These are phyloP conservation scores for Nitzschia sp. DNA, from an alignment of 108 stramenopile genomes.

Conservation along the genomic window DNA sequence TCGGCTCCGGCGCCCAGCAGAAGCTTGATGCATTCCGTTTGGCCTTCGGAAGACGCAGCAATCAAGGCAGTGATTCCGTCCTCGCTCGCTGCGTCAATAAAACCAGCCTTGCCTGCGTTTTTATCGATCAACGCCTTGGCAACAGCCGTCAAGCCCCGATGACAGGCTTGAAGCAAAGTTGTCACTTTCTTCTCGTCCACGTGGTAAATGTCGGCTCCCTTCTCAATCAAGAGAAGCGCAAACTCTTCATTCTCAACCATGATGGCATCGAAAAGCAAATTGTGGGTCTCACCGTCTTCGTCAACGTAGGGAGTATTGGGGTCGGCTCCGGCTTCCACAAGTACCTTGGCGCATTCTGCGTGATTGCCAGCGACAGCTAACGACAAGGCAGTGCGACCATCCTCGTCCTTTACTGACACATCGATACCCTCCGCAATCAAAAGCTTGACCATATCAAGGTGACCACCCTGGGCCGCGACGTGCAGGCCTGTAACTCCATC, in stretches of 20 bases:
- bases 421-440: slow-evolving; percentile 90
- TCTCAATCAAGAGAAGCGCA: slow-evolving; percentile 81
- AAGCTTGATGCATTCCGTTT: slow-evolving; percentile 75
- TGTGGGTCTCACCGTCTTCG: slow-evolving; percentile 90
- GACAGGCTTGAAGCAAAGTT: slow-evolving; percentile 90
- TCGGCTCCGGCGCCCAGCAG: slow-evolving; percentile 71
- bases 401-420: slow-evolving; percentile 71
- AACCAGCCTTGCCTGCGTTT: slow-evolving; percentile 52
- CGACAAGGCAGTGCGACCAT: slow-evolving; percentile 76
- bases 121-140: slow-evolving; percentile 83
- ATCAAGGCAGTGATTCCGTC: slow-evolving; percentile 96
- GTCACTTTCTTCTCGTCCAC: slow-evolving; percentile 85
- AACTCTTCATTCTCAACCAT: slow-evolving; percentile 92
- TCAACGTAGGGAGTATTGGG: slow-evolving; percentile 94
- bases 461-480: slow-evolving; percentile 92
- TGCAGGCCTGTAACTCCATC: slow-evolving; percentile 96
- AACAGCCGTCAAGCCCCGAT: slow-evolving; percentile 78
- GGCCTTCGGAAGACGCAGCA: slow-evolving; percentile 93
- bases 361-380: slow-evolving; percentile 94
- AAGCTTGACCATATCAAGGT: slow-evolving; percentile 80
- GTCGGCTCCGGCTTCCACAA: slow-evolving; percentile 91
- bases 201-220: slow-evolving; percentile 83
- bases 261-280: slow-evolving; percentile 95
- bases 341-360: slow-evolving; percentile 83
- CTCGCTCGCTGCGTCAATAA: slow-evolving; percentile 80